phyloP scores from a whole-genome alignment of 345 rosid species.

The Garcia nutans region DNA sequence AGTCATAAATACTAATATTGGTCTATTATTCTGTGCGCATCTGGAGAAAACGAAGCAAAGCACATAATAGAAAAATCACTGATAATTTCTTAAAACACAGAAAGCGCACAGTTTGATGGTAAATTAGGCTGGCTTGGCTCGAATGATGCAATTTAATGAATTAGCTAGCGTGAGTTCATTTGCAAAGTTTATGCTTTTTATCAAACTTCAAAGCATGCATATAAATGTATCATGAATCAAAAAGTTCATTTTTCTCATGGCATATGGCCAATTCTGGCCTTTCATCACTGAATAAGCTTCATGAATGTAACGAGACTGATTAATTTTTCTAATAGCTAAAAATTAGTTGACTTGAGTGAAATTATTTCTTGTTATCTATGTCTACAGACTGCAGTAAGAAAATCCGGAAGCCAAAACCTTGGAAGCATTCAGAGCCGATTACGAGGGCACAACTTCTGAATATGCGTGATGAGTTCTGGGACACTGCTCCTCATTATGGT shows the following conservation, averaged over 20 bases:
- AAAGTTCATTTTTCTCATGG: neutral
- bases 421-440: slow-evolving; percentile 79
- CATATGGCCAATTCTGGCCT: neutral
- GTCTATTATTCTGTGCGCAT: neutral
- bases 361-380: neutral
- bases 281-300: neutral
- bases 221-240: neutral
- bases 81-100: neutral
- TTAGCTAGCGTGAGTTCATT: neutral
- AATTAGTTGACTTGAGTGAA: neutral
- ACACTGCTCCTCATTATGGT: slow-evolving; percentile 94
- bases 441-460: slow-evolving; percentile 62
- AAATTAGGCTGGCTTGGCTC: neutral
- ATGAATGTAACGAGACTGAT: neutral
- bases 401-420: slow-evolving; percentile 79
- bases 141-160: neutral
- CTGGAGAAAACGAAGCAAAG: neutral
- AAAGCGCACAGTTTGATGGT: neutral
- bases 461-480: slow-evolving; percentile 92
- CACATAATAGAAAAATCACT: neutral
- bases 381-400: slow-evolving; percentile 35
- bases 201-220: neutral
- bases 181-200: neutral
- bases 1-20: neutral
- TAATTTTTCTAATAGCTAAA: neutral